phyloP scores from a whole-genome alignment of 78 protist species.

The Dictyostelium purpureum region DNA sequence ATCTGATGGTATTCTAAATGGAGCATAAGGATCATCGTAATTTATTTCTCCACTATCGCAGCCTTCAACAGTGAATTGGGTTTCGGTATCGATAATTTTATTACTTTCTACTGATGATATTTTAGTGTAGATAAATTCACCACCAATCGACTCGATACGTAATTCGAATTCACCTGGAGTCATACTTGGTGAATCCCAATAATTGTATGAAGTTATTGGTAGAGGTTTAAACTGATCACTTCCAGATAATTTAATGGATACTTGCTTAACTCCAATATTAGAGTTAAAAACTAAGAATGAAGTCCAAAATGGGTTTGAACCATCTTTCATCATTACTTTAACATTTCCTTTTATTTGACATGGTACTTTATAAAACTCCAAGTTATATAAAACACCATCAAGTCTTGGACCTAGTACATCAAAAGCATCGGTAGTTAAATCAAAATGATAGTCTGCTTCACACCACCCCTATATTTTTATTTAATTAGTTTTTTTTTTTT shows the following conservation, averaged over 20 bases:
- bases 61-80: neutral
- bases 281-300: conserved; percentile 18
- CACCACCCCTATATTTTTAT: neutral
- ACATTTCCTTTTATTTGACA: neutral
- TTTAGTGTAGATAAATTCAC: conserved; percentile 2
- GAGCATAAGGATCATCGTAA: neutral
- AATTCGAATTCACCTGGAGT: neutral
- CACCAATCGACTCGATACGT: conserved; percentile 14
- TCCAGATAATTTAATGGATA: conserved; percentile 7
- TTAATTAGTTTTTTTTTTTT: neutral
- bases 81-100: neutral
- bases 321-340: conserved; percentile 29
- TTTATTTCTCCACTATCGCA: neutral
- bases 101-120: neutral
- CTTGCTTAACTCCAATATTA: neutral
- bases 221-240: neutral
- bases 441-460: conserved; percentile 29
- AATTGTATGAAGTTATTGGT: conserved; percentile 4
- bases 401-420: neutral
- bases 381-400: neutral
- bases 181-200: neutral
- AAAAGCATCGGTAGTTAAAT: conserved; percentile 28
- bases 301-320: conserved; percentile 13
- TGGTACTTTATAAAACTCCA: conserved; percentile 5
- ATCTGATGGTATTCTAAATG: neutral